Evolutionary conservation across 345 rosid genomes (phyloP).

Genomic region (Brassica cretica): DNA sequence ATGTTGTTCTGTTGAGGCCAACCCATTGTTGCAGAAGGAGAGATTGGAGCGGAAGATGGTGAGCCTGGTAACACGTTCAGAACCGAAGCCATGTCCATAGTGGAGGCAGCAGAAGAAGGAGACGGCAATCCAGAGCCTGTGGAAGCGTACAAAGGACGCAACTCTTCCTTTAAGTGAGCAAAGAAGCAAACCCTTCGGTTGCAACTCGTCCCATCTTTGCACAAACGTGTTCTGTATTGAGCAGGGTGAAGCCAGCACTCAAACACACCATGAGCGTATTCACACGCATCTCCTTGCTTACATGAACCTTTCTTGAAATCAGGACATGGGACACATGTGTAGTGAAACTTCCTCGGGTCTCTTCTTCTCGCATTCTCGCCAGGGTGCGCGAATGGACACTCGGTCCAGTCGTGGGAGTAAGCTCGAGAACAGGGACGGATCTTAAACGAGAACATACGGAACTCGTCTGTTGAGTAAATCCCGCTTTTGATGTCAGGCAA

Average conservation of each 20-base stretch:
- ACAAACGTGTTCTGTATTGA: slow-evolving; percentile 85
- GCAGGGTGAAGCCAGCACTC: slow-evolving; percentile 94
- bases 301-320: slow-evolving; percentile 74
- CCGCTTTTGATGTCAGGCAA: slow-evolving; percentile 74
- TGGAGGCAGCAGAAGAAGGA: slow-evolving; percentile 38
- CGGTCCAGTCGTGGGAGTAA: slow-evolving; percentile 84
- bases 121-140: slow-evolving; percentile 92
- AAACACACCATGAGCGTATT: slow-evolving; percentile 53
- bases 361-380: slow-evolving; percentile 81
- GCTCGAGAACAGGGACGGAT: slow-evolving; percentile 55
- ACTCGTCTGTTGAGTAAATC: slow-evolving; percentile 67
- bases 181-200: slow-evolving; percentile 93
- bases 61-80: slow-evolving; percentile 81
- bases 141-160: slow-evolving; percentile 80
- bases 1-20: slow-evolving; percentile 85
- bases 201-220: slow-evolving; percentile 86
- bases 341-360: slow-evolving; percentile 73
- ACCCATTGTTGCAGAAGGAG: slow-evolving; percentile 74
- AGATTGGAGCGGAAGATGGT: slow-evolving; percentile 82
- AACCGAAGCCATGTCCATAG: slow-evolving; percentile 81
- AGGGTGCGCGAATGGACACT: slow-evolving; percentile 80
- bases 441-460: slow-evolving; percentile 71
- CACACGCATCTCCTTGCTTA: slow-evolving; percentile 61
- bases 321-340: slow-evolving; percentile 78
- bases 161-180: slow-evolving; percentile 81